These are phyloP conservation scores for Globisporangium splendens DNA, from an alignment of 352 stramenopile genomes.

Conservation along the genomic window DNA sequence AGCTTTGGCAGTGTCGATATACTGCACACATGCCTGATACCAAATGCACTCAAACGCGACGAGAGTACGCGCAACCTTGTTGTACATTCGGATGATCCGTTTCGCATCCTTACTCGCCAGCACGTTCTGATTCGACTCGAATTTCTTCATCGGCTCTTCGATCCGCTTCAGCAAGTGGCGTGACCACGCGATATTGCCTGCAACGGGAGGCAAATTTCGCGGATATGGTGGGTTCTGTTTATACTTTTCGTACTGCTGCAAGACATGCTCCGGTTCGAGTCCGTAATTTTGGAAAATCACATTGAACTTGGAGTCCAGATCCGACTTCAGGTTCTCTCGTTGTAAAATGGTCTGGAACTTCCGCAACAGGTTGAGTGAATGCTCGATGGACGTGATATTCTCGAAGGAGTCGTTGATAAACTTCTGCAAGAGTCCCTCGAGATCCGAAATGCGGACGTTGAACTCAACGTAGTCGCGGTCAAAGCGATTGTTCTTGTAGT, in stretches of 20 bases:
- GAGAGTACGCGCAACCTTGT: conserved; percentile 97
- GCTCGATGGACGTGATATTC: conserved; percentile 98
- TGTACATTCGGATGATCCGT: conserved; percentile 99
- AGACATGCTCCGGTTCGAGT: conserved; percentile 95
- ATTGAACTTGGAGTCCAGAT: conserved; percentile 98
- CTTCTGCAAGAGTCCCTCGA: conserved; percentile 96
- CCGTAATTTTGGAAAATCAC: conserved; percentile 99
- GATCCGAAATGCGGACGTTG: conserved; percentile 94
- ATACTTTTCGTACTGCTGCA: conserved; percentile 98
- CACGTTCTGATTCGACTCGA: conserved; percentile 97
- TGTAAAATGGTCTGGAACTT: conserved; percentile 98
- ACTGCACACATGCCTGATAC: conserved; percentile 98
- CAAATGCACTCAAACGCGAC: conserved; percentile 99
- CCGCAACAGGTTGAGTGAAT: conserved; percentile 94
- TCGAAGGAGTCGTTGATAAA: conserved; percentile 99
- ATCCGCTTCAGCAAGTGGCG: conserved; percentile 98
- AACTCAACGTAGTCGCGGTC: conserved; percentile 96
- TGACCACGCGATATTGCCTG: conserved; percentile 98
- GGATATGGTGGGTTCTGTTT: conserved; percentile 97
- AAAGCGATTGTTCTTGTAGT: conserved; percentile 99
- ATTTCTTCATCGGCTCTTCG: conserved; percentile 99
- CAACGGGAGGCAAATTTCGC: conserved; percentile 95
- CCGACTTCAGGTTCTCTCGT: conserved; percentile 96
- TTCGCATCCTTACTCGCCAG: conserved; percentile 96
- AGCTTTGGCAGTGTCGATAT: conserved; percentile 97